These are phyloP conservation scores for Nicotiana undulata DNA, from an alignment of 257 asterid genomes.

Conservation along the genomic window DNA sequence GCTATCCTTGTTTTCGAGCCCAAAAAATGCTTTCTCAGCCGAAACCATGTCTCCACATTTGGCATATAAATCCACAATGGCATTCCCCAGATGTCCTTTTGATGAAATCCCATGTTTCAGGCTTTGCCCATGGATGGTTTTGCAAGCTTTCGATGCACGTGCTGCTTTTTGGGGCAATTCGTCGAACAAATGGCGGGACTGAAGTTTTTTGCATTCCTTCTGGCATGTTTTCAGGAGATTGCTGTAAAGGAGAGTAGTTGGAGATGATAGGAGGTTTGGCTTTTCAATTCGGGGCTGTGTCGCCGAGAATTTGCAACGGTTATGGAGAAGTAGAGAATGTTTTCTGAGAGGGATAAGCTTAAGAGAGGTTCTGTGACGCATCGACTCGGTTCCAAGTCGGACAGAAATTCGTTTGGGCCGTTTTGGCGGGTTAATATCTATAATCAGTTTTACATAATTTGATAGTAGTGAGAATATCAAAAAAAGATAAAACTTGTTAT, in stretches of 20 bases:
- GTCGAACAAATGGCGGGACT: constrained; percentile 54
- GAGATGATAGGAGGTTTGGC: constrained; percentile 1
- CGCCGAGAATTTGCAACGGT: constrained; percentile 24
- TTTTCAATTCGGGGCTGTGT: constrained; percentile 4
- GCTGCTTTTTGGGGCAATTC: constrained; percentile 42
- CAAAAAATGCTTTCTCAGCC: constrained; percentile 41
- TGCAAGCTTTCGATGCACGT: constrained; percentile 33
- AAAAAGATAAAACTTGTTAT: no score
- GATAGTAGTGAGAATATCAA: no score
- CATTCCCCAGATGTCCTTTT: constrained; percentile 45
- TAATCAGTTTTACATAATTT: no score
- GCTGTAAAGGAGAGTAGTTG: constrained; percentile 11
- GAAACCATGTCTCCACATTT: constrained; percentile 60
- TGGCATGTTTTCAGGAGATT: constrained; percentile 33
- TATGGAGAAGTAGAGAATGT: constrained; percentile 10
- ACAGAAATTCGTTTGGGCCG: constrained; percentile 1
- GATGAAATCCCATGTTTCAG: constrained; percentile 43
- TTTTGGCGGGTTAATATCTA: constrained; percentile 9
- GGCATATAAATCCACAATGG: constrained; percentile 79
- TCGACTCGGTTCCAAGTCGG: constrained; percentile 12
- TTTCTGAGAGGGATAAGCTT: constrained; percentile 15
- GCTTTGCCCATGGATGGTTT: constrained; percentile 47
- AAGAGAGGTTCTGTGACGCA: constrained; percentile 26
- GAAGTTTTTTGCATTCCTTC: constrained; percentile 56
- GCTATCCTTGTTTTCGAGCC: constrained; percentile 44